Evolutionary conservation across 768 basidiomycete genomes (phyloP).

Genomic region (Tulasnella sp.): DNA sequence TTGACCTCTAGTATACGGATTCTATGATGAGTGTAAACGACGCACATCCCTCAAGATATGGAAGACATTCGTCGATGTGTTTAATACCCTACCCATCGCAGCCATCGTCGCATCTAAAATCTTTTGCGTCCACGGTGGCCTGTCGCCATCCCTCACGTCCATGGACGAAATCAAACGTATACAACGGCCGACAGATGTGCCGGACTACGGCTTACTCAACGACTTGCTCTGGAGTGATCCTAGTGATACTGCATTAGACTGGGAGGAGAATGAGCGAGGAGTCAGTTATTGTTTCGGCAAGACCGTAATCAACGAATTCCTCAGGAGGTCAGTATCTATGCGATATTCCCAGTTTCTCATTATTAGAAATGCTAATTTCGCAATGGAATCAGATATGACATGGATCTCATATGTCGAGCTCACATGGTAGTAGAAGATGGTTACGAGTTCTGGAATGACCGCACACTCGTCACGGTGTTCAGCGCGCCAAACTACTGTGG

Average conservation of each 20-base stretch:
- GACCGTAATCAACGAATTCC: constrained; percentile 90
- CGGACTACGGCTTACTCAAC: constrained; percentile 94
- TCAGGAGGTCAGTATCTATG: constrained; percentile 40
- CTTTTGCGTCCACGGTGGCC: constrained; percentile 95
- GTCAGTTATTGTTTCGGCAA: constrained; percentile 99
- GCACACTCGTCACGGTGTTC: constrained; percentile 96
- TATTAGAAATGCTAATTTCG: background rate
- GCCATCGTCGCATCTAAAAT: constrained; percentile 99
- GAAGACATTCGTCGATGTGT: constrained; percentile 99
- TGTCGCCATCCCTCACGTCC: constrained; percentile 81
- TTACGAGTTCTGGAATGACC: constrained; percentile 99
- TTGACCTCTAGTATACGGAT: constrained; percentile 71
- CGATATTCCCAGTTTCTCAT: background rate
- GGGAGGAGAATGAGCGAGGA: constrained; percentile 99
- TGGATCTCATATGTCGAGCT: constrained; percentile 98
- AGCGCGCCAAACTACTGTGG: constrained; percentile 96
- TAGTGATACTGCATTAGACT: constrained; percentile 91
- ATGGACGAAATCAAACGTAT: constrained; percentile 99
- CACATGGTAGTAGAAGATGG: constrained; percentile 99
- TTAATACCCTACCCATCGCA: constrained; percentile 97
- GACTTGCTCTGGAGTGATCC: constrained; percentile 98
- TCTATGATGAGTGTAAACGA: constrained; percentile 99
- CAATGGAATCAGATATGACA: constrained; percentile 57
- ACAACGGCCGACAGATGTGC: constrained; percentile 95
- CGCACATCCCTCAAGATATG: constrained; percentile 99